Evolutionary conservation across 2,329 filamentous ascomycete genomes (phyloP).

Genomic region (Fusarium agapanthi): DNA sequence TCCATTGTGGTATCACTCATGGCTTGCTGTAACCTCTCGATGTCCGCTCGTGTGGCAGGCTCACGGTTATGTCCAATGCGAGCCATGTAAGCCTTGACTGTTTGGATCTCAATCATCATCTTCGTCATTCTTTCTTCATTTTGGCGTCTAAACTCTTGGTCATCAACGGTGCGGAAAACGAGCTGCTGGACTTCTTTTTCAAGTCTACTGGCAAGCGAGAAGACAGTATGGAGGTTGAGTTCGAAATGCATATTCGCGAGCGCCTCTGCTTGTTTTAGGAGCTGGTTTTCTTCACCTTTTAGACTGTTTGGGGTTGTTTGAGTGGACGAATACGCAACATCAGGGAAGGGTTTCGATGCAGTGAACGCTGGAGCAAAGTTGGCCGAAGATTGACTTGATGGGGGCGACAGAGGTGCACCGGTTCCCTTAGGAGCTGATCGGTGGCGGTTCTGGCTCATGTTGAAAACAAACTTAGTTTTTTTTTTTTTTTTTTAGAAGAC

Average conservation of each 20-base stretch:
- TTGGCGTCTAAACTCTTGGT: conserved; percentile 42
- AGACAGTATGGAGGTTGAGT: conserved; percentile 46
- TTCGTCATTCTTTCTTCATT: conserved; percentile 44
- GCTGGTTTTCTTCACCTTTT: not conserved
- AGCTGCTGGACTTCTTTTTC: conserved; percentile 44
- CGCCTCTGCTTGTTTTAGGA: conserved; percentile 44
- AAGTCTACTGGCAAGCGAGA: conserved; percentile 42
- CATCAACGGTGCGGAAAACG: conserved; percentile 36
- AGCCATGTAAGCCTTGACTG: conserved; percentile 42
- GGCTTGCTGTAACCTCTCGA: conserved; percentile 35
- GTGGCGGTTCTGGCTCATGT: conserved; percentile 23
- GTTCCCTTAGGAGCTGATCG: conserved; percentile 19
- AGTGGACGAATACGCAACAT: not conserved
- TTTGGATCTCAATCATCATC: conserved; percentile 45
- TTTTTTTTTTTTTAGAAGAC: too few species aligned
- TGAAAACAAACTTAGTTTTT: not conserved
- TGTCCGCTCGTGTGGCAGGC: conserved; percentile 13
- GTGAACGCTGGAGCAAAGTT: not conserved
- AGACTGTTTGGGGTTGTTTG: not conserved
- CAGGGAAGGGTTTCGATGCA: not conserved
- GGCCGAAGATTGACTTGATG: conserved; percentile 1
- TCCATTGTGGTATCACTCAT: conserved; percentile 22
- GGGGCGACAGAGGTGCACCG: not conserved
- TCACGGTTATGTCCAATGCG: conserved; percentile 1
- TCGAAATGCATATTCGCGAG: conserved; percentile 51